phyloP scores from a whole-genome alignment of 495 filamentous ascomycete species.

The Staphylotrichum longicolle region DNA sequence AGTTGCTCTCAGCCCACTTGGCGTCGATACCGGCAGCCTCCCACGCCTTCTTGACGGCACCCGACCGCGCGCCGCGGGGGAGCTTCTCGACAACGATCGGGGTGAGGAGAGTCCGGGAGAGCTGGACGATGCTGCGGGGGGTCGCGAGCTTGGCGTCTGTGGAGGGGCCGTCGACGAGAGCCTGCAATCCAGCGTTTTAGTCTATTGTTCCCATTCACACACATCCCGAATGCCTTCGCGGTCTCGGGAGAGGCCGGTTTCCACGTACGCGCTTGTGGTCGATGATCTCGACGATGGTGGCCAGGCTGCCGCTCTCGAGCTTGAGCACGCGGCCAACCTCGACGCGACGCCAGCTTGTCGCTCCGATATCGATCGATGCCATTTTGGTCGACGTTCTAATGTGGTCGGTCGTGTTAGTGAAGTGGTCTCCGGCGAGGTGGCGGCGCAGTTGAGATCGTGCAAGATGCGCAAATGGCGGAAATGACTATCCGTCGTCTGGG shows the following conservation, averaged over 20 bases:
- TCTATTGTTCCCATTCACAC: constrained; percentile 20
- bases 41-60: constrained; percentile 80
- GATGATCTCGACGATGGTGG: constrained; percentile 96
- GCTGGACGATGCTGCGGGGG: constrained; percentile 76
- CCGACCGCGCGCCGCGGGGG: constrained; percentile 80
- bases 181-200: constrained; percentile 57
- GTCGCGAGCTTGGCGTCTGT: constrained; percentile 69
- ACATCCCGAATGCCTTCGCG: constrained; percentile 14
- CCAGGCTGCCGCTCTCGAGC: constrained; percentile 79
- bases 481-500: constrained; percentile 15
- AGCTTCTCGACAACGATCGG: constrained; percentile 84
- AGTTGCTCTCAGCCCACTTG: constrained; percentile 84
- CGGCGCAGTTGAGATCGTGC: constrained; percentile 18
- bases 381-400: constrained; percentile 34
- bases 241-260: constrained; percentile 13
- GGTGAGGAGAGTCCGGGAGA: constrained; percentile 82
- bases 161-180: constrained; percentile 90
- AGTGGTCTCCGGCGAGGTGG: constrained; percentile 3
- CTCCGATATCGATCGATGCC: constrained; percentile 38
- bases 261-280: constrained; percentile 98
- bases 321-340: constrained; percentile 92
- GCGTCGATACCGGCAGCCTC: constrained; percentile 79
- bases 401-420: constrained; percentile 31
- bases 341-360: constrained; percentile 72
- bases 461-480: constrained; percentile 22